Percentiles rank a stretch among this genome's conserved stretches.
These are phyloP conservation scores for Eucalyptus curtisii DNA, from an alignment of 345 rosid genomes.

Conservation along the genomic window DNA sequence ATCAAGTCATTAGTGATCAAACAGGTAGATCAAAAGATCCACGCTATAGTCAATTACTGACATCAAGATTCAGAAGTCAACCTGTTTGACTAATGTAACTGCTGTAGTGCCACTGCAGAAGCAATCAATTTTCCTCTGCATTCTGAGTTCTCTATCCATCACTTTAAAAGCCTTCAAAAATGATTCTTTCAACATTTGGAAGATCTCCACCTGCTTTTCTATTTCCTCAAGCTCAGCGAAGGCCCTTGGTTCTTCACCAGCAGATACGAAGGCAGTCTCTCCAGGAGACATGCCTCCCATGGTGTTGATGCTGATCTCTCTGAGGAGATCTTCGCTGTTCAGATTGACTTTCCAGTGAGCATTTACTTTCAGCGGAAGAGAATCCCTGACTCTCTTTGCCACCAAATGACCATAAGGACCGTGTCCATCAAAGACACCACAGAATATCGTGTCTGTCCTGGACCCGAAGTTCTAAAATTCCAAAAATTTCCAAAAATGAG, in stretches of 20 bases:
- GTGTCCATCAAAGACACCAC: constrained; percentile 99
- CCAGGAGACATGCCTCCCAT: constrained; percentile 41
- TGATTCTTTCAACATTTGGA: constrained; percentile 58
- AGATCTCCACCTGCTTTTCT: constrained; percentile 42
- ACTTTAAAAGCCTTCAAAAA: constrained; percentile 86
- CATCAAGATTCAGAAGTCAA: constrained; percentile 4
- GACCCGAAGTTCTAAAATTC: constrained; percentile 67
- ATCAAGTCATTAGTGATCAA: background rate
- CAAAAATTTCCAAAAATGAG: background rate
- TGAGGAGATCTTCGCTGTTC: constrained; percentile 37
- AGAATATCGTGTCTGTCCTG: constrained; percentile 71
- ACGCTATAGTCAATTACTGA: background rate
- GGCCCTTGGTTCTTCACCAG: constrained; percentile 54
- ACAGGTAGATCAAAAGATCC: background rate
- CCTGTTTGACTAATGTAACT: constrained; percentile 92
- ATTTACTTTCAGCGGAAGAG: constrained; percentile 75
- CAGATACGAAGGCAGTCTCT: constrained; percentile 43
- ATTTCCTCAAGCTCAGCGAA: constrained; percentile 33
- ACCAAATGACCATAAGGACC: constrained; percentile 98
- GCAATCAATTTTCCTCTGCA: constrained; percentile 67
- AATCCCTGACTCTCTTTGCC: constrained; percentile 90
- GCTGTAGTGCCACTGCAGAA: constrained; percentile 99
- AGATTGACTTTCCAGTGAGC: constrained; percentile 66
- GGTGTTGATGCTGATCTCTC: constrained; percentile 35
- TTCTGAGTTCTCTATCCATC: constrained; percentile 88